These are phyloP conservation scores for Diaporthe citriasiana DNA, from an alignment of 2,329 filamentous ascomycete species.

Conservation along the genomic window DNA sequence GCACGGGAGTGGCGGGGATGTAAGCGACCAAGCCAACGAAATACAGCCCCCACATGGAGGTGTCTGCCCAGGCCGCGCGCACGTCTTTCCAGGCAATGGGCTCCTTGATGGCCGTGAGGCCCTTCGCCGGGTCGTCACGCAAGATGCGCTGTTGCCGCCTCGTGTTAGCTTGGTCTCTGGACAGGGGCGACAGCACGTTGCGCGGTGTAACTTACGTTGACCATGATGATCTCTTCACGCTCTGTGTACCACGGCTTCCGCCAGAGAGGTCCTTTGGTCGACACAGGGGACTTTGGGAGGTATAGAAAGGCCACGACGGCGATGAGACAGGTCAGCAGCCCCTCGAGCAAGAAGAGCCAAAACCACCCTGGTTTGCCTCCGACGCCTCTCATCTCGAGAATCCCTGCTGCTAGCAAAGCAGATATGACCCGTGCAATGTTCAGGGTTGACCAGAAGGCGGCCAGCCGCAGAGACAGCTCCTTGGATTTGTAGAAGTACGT, in stretches of 20 bases:
- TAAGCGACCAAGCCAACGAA: slow-evolving; percentile 63
- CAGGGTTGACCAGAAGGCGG: slow-evolving; percentile 75
- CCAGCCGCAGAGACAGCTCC: slow-evolving; percentile 76
- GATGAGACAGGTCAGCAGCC: slow-evolving; percentile 64
- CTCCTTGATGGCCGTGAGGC: slow-evolving; percentile 61
- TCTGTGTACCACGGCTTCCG: slow-evolving; percentile 77
- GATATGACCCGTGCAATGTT: slow-evolving; percentile 60
- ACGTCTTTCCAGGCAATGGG: slow-evolving; percentile 59
- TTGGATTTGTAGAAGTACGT: slow-evolving; percentile 80
- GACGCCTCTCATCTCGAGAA: slow-evolving; percentile 65
- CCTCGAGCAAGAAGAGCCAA: slow-evolving; percentile 63
- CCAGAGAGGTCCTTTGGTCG: slow-evolving; percentile 73
- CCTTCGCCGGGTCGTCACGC: slow-evolving; percentile 68
- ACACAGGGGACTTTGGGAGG: slow-evolving; percentile 74
- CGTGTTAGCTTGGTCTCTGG: slow-evolving; percentile 25
- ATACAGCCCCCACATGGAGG: slow-evolving; percentile 65
- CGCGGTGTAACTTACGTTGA: slow-evolving; percentile 59
- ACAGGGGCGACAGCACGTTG: neutral
- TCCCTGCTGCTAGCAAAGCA: slow-evolving; percentile 61
- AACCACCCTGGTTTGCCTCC: slow-evolving; percentile 66
- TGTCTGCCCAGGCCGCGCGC: slow-evolving; percentile 59
- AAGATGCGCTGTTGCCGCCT: slow-evolving; percentile 56
- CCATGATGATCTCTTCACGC: slow-evolving; percentile 77
- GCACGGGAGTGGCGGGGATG: slow-evolving; percentile 63
- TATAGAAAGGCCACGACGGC: slow-evolving; percentile 67